A percentile compares a stretch with the other conserved stretches of the same genome.
Evolutionary conservation across 2,329 filamentous ascomycete species (phyloP).

Genomic region (Diaporthe ampelina): DNA sequence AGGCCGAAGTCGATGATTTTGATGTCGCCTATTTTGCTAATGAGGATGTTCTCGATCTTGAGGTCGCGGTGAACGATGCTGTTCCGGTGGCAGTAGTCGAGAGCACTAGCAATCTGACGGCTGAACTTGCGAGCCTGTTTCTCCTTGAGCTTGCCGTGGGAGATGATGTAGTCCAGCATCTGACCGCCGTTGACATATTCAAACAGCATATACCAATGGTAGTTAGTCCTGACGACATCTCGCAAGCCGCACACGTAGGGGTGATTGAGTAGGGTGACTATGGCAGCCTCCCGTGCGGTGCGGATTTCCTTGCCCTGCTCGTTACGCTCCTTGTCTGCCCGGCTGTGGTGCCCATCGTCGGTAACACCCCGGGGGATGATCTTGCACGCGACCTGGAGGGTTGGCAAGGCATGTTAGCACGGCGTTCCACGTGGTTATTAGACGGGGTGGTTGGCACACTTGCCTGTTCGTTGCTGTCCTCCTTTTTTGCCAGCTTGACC

Average conservation of each 20-base stretch:
- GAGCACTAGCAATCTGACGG: constrained; percentile 93
- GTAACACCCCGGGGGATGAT: constrained; percentile 93
- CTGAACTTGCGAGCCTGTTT: constrained; percentile 98
- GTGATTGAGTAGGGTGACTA: constrained; percentile 93
- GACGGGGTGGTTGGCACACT: constrained; percentile 47
- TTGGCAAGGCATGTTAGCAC: constrained; percentile 31
- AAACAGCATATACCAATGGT: constrained; percentile 99
- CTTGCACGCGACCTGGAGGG: constrained; percentile 87
- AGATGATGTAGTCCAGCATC: constrained; percentile 99
- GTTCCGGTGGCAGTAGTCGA: constrained; percentile 98
- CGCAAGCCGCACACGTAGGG: constrained; percentile 96
- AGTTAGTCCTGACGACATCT: constrained; percentile 94
- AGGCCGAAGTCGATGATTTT: constrained; percentile 99
- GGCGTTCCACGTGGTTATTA: constrained; percentile 17
- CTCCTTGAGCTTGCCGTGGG: constrained; percentile 96
- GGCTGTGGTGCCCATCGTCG: constrained; percentile 82
- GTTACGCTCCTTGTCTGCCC: constrained; percentile 85
- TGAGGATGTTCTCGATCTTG: constrained; percentile 99
- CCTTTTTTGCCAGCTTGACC: constrained; percentile 93
- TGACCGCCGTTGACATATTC: constrained; percentile 99
- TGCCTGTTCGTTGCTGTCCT: constrained; percentile 92
- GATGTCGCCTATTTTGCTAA: constrained; percentile 98
- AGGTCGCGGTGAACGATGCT: constrained; percentile 97
- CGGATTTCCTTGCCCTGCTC: constrained; percentile 97
- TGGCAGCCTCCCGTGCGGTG: constrained; percentile 94